phyloP scores from a whole-genome alignment of 2,329 filamentous ascomycete species.

The Coniochaeta pulveracea region DNA sequence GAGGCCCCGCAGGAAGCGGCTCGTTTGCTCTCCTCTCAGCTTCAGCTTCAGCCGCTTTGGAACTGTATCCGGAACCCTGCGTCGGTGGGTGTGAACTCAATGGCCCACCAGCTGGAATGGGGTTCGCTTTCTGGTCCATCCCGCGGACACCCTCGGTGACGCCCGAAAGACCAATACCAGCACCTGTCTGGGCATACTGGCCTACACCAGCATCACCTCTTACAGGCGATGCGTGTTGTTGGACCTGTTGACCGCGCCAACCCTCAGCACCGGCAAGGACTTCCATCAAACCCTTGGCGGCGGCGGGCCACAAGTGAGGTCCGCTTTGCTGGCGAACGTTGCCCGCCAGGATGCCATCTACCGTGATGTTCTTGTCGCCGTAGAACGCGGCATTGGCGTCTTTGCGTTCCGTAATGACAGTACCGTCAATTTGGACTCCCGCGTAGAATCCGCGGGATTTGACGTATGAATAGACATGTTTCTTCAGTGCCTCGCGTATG shows the following conservation, averaged over 20 bases:
- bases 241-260: slow-evolving; percentile 4
- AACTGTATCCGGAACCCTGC: no score
- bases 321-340: slow-evolving; percentile 20
- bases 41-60: slow-evolving; percentile 9
- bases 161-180: slow-evolving; percentile 1
- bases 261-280: slow-evolving; percentile 24
- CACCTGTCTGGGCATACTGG: neutral
- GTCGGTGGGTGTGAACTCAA: neutral
- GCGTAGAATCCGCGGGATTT: slow-evolving; percentile 85
- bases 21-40: slow-evolving; percentile 4
- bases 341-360: slow-evolving; percentile 34
- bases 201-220: neutral
- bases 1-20: neutral
- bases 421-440: slow-evolving; percentile 78
- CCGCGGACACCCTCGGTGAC: slow-evolving; percentile 7
- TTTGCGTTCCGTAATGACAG: slow-evolving; percentile 72
- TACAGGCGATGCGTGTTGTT: neutral
- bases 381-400: slow-evolving; percentile 86
- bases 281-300: slow-evolving; percentile 20
- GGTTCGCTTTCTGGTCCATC: slow-evolving; percentile 5
- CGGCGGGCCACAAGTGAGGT: slow-evolving; percentile 19
- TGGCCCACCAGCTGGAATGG: neutral
- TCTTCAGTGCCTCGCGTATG: slow-evolving; percentile 17
- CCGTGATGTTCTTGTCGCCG: slow-evolving; percentile 38
- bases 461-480: slow-evolving; percentile 56